Base-by-base conservation (phyloP, 1,284 basidiomycete genomes). In the Inonotus obliquus region DNA sequence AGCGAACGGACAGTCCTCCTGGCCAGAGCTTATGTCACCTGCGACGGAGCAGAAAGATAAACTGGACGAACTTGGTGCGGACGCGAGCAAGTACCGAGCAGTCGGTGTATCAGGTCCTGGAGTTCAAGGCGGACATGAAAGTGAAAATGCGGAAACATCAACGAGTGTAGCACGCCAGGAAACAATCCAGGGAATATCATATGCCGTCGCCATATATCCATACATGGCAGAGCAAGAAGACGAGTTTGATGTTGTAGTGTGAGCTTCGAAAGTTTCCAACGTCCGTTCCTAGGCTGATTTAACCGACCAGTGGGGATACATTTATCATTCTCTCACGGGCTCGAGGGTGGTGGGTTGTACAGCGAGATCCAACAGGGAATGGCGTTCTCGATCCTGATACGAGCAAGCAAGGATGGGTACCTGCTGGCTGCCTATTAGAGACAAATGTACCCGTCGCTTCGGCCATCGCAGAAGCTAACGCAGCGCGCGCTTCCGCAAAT, bases 341-440 rank as follows among this genome's bases (percentile, higher is more conserved):
- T 14, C 89, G 96, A 65, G 97, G 97, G 0, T 99, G 97, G 97
- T 99, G 96, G 94, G 92, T 98, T 38, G 96, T 99, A 2, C 95
- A 98, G 71, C 86, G 92, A 37, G 97, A 99, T 73, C 89, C 91
- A 23, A 86, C 85, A 51, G 95, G 94, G 1, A 83, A 86, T 4
- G 95, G 95, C 13, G 77, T 87, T 55, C 84, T 94, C 48, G 86
- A 91, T 61, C 81, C 85, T 23, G 91, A 93, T 67, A 80, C 84
- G 35, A 75, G 79, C 55, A 86, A 90, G 72, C 87, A 92, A 71
- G 92, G 92, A 55, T 92, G 92, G 92, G 90, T 95, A 7, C 91
- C 93, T 60, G 90, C 94, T 27, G 89, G 97, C 1, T 99, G 97
- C 74, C 79, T 99, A 11, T 83, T 99, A 47, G 97, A 99, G 74